phyloP scores from a whole-genome alignment of 2,329 filamentous ascomycete species.

The Colletotrichum tabaci region DNA sequence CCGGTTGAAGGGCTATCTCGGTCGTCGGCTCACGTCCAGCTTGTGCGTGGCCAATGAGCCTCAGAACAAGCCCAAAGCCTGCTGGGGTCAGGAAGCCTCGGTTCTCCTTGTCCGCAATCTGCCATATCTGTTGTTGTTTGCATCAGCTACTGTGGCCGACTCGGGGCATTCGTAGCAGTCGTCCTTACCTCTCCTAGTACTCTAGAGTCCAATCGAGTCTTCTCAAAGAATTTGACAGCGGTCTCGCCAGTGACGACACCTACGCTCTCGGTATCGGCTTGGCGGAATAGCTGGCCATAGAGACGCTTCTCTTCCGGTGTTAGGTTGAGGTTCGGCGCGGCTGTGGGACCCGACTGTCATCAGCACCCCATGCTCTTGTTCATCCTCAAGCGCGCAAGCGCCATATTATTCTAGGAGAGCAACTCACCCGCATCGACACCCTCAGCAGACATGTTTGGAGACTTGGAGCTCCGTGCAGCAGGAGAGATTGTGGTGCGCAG shows the following conservation, averaged over 20 bases:
- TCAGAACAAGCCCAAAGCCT: constrained; percentile 92
- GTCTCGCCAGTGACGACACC: constrained; percentile 96
- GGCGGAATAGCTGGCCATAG: constrained; percentile 93
- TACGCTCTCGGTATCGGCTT: constrained; percentile 91
- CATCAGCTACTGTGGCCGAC: constrained; percentile 7
- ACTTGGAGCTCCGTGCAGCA: constrained; percentile 5
- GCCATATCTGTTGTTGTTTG: constrained; percentile 83
- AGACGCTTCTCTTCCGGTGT: constrained; percentile 92
- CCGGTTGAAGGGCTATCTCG: constrained; percentile 87
- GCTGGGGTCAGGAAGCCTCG: constrained; percentile 92
- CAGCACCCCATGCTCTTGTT: constrained; percentile 14
- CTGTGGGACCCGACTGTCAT: constrained; percentile 52
- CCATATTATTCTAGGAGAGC: not conserved
- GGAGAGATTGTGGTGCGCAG: constrained; percentile 9
- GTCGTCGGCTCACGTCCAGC: constrained; percentile 84
- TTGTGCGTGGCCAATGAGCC: constrained; percentile 96
- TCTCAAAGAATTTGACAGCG: constrained; percentile 98
- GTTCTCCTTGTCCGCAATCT: constrained; percentile 98
- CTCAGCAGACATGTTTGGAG: constrained; percentile 39
- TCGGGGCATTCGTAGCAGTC: constrained; percentile 4
- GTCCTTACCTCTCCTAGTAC: constrained; percentile 85
- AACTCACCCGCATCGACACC: constrained; percentile 40
- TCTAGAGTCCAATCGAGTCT: constrained; percentile 88
- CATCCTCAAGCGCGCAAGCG: constrained; percentile 9
- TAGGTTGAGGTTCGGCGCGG: constrained; percentile 83